Conservation (phyloP, 106 monocot genomes). For the Allium cepa region DNA sequence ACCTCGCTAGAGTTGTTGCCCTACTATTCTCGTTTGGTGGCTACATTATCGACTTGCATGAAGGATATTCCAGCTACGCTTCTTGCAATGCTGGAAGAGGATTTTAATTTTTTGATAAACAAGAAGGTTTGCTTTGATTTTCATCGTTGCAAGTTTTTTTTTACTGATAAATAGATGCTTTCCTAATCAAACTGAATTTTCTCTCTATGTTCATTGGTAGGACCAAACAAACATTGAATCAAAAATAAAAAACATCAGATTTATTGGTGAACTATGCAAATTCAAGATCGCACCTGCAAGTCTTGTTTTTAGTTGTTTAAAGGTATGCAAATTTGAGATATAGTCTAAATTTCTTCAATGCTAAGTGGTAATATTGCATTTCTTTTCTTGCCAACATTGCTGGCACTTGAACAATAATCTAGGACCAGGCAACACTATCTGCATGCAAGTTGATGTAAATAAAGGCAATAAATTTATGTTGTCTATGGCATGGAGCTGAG, state of each 20-base stretch:
- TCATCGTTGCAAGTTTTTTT: neutral
- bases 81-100: slow-evolving; percentile 78
- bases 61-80: slow-evolving; percentile 86
- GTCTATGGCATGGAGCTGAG: too few species aligned
- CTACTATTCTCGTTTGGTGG: slow-evolving; percentile 95
- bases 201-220: slow-evolving; percentile 31
- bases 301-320: slow-evolving; percentile 89
- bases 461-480: too few species aligned
- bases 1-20: slow-evolving; percentile 91
- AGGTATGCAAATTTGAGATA: slow-evolving; percentile 35
- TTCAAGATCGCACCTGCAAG: slow-evolving; percentile 81
- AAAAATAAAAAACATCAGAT: slow-evolving; percentile 98
- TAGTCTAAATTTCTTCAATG: neutral
- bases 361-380: too few species aligned
- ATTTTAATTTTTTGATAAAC: slow-evolving; percentile 92
- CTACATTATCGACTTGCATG: slow-evolving; percentile 93
- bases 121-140: slow-evolving; percentile 57
- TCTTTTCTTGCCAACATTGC: too few species aligned
- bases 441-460: too few species aligned
- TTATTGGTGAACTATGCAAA: slow-evolving; percentile 98
- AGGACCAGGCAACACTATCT: too few species aligned
- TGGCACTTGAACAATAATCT: too few species aligned
- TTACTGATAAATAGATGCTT: too few species aligned
- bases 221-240: slow-evolving; percentile 99
- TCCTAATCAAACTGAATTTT: neutral